Evolutionary conservation across 1,284 basidiomycete species (phyloP).

Genomic region (Ceratobasidium sp.): DNA sequence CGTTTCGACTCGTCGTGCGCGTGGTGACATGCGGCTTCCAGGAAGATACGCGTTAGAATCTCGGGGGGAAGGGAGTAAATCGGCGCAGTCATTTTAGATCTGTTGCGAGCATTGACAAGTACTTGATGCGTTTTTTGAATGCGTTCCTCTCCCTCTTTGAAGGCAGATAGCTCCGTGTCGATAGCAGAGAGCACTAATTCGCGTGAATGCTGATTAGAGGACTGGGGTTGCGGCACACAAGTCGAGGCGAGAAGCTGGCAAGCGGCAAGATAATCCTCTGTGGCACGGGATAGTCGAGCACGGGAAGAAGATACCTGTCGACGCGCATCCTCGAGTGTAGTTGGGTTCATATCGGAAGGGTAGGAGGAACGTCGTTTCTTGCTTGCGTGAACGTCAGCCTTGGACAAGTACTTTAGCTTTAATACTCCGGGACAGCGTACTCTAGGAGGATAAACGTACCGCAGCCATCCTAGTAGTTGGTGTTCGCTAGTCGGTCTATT

Average conservation of each 20-base stretch:
- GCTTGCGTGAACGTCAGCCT: no score
- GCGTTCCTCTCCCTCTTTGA: not conserved
- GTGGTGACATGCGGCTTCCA: not conserved
- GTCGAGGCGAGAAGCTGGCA: not conserved
- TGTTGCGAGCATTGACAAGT: not conserved
- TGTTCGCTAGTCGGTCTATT: no score
- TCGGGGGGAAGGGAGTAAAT: not conserved
- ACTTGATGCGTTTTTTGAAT: not conserved
- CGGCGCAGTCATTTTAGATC: not conserved
- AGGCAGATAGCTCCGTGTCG: not conserved
- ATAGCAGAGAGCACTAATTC: not conserved
- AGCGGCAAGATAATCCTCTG: not conserved
- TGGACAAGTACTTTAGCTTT: no score
- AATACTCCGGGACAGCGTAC: no score
- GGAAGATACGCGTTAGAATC: conserved; percentile 2
- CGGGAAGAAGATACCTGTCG: not conserved
- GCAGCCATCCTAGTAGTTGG: no score
- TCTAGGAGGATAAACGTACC: no score
- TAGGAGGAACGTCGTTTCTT: no score
- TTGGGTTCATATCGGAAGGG: no score
- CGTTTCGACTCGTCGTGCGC: not conserved
- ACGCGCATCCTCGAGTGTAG: no score
- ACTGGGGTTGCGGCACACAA: not conserved
- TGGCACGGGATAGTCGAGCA: not conserved
- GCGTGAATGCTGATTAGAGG: not conserved